Conservation (phyloP, 1,139 yeast genomes). For the Eremothecium sinecaudum region DNA sequence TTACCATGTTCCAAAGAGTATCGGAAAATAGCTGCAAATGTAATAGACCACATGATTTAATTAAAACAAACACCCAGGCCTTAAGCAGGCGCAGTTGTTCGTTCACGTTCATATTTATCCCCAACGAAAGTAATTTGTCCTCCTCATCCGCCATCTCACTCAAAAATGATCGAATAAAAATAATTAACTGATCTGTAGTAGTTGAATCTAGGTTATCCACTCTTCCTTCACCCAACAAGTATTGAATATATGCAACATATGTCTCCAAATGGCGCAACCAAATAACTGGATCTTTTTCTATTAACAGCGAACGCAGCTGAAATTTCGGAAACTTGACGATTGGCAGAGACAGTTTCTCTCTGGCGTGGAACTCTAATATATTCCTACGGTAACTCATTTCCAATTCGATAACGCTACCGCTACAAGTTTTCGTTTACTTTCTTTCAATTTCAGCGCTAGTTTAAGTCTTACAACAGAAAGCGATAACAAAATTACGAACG, state of each 20-base stretch:
- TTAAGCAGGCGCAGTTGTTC: conserved; percentile 43
- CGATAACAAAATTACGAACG: no score
- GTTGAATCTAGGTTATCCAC: conserved; percentile 38
- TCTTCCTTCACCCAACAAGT: conserved; percentile 32
- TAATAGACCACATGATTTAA: conserved; percentile 45
- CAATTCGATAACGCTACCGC: no score
- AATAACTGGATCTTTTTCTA: conserved; percentile 73
- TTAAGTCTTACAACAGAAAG: background rate
- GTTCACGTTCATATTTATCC: conserved; percentile 59
- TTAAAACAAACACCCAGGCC: conserved; percentile 42
- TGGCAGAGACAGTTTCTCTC: conserved; percentile 34
- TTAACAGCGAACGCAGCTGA: conserved; percentile 57
- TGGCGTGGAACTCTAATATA: conserved; percentile 22
- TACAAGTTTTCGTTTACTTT: no score
- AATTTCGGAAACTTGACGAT: conserved; percentile 69
- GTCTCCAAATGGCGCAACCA: conserved; percentile 66
- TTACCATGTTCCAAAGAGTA: conserved; percentile 52
- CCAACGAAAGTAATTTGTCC: conserved; percentile 52
- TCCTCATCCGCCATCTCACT: conserved; percentile 53
- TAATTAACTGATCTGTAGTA: conserved; percentile 49
- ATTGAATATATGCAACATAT: conserved; percentile 45
- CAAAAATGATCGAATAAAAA: conserved; percentile 48
- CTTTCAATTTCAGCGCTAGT: background rate
- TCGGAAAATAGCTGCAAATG: conserved; percentile 50
- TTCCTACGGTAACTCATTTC: background rate